Evolutionary conservation across 2,329 filamentous ascomycete genomes (phyloP), one percentile per base, ranked within the genome.

Genomic region (Arthrocladium fulminans): DNA sequence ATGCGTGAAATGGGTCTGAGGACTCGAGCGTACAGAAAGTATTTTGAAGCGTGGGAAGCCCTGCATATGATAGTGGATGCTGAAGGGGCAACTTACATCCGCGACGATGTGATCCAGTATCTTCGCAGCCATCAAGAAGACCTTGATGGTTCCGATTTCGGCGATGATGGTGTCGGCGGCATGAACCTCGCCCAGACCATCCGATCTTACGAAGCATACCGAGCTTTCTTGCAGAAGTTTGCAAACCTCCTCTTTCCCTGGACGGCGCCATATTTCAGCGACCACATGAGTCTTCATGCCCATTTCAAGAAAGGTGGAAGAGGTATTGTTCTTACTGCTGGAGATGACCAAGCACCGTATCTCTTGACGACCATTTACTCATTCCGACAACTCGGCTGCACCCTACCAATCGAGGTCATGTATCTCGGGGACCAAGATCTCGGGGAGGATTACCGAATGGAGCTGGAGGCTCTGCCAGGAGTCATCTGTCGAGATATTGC

Each of bases 241-340:
- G 62, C 65, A 1, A 58, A 58, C 17, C 52, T 68, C 13, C 63
- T 73, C 7, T 59, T 59, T 45, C 56, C 56, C 2, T 59, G 56
- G 56, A 59, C 65, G 6, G 60, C 60, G 6, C 67, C 69, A 8
- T 71, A 71, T 47, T 71, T 68, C 55, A 58, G 65, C 2, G 67
- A 72, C 48, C 69, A 71, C 49, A 70, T 71, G 64, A 64, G 64
- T 4, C 57, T 72, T 2, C 69, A 69, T 49, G 58, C 66, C 2
- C 65, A 68, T 43, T 63, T 70, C 51, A 65, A 68, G 54, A 62
- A 63, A 37, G 68, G 64, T 3, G 68, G 68, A 0, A 60, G 64
- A 7, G 70, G 70, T 6, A 66, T 72, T 37, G 71, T 72, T 2
- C 65, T 73, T 15, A 69, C 69, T 0, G 69, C 67, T 12, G 70